Evolutionary conservation across 129 eudicot species (phyloP).

Genomic region (Mikania micrantha): DNA sequence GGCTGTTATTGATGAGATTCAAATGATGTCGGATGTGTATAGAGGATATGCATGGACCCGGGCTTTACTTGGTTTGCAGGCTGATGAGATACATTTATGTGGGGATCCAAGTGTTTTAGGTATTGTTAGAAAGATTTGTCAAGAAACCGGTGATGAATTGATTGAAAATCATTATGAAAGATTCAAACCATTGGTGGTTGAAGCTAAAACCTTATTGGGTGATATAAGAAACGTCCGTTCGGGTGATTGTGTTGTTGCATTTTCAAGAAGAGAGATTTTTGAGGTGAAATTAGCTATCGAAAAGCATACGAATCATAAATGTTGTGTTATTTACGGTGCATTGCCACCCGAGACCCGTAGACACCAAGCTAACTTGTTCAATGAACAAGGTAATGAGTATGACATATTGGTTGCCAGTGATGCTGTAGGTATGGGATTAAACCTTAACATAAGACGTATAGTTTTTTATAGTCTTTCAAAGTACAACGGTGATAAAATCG

Average conservation of each 20-base stretch:
- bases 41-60: slow-evolving; percentile 99
- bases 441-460: slow-evolving; percentile 75
- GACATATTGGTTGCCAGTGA: slow-evolving; percentile 96
- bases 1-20: slow-evolving; percentile 94
- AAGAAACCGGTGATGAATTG: slow-evolving; percentile 86
- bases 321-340: slow-evolving; percentile 97
- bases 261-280: slow-evolving; percentile 91
- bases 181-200: slow-evolving; percentile 90
- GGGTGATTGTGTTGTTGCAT: slow-evolving; percentile 95
- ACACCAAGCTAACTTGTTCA: slow-evolving; percentile 82
- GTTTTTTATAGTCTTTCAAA: slow-evolving; percentile 68
- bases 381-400: slow-evolving; percentile 63
- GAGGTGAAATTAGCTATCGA: slow-evolving; percentile 90
- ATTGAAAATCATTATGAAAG: slow-evolving; percentile 76
- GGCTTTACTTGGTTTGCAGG: slow-evolving; percentile 85
- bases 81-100: slow-evolving; percentile 93
- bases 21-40: slow-evolving; percentile 78
- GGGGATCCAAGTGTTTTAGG: slow-evolving; percentile 92
- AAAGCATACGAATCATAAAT: slow-evolving; percentile 70
- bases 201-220: slow-evolving; percentile 84
- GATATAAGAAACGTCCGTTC: slow-evolving; percentile 76
- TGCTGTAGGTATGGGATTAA: slow-evolving; percentile 99
- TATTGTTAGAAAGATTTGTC: slow-evolving; percentile 64
- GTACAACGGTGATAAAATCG: slow-evolving; percentile 75
- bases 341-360: slow-evolving; percentile 97